Base-by-base conservation (phyloP, 2,329 filamentous ascomycete genomes). In the Cordyceps fumosorosea region DNA sequence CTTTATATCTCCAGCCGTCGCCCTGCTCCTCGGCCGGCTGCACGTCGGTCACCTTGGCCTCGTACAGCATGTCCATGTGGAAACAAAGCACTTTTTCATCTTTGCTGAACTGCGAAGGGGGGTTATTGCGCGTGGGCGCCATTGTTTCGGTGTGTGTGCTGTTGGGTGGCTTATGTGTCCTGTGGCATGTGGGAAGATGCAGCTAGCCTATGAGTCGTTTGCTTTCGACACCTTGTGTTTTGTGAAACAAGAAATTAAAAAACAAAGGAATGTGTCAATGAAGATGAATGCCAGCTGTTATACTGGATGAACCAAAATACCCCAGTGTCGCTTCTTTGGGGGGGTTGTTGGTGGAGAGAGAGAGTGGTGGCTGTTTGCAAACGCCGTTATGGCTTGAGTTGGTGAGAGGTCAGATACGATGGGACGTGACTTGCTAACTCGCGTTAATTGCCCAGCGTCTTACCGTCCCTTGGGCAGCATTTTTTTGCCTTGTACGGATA, bases 81-180 rank as follows among this genome's bases (percentile, higher is more conserved):
- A 98, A 98, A 79, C 95, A 99, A 37, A 98, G 86, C 44, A 96
- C 92, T 72, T 89, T 91, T 80, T 99, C 95, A 72, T 98, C 92
- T 81, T 93, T 92, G 70, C 74, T 77, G 72, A 80, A 83, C 55
- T 80, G 80, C 59, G 81, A 77, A 47, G 67, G 72, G 72, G 66
- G 78, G 16, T 74, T 75, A 63, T 74, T 75, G 63, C 76, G 76
- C 60, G 77, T 67, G 58, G 77, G 77, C 67, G 77, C 73, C 77
- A 79, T 79, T 66, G 55, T 68, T 67, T 32, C 8, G 34, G 40
- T 44, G 40, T 14, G 5, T 45, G 6, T 29, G 29, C 29, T 29
- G 29, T 7, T 29, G 29, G 29, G 5, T 20, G 24, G 16, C 7
- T 29, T 20, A 14, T 54, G 50, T n/a, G 50, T 26, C 29, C 37